Evolutionary conservation across 108 stramenopile genomes (phyloP).

Genomic region (Cyclotella cryptica): DNA sequence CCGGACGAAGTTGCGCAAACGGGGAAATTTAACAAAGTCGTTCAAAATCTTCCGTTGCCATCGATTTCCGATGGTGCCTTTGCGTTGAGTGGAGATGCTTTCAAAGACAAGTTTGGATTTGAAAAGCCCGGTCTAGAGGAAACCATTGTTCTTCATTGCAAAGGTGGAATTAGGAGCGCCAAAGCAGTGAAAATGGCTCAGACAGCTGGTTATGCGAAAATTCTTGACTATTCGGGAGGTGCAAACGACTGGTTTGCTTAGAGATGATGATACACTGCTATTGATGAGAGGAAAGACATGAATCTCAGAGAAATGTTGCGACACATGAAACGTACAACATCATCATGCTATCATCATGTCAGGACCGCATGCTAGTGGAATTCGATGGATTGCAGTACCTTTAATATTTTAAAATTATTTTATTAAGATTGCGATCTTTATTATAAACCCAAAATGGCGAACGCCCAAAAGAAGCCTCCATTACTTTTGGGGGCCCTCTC

Average conservation of each 20-base stretch:
- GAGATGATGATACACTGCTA: background rate
- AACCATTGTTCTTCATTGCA: constrained; percentile 77
- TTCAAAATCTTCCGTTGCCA: constrained; percentile 64
- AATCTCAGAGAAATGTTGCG: no score
- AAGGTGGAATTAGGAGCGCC: constrained; percentile 64
- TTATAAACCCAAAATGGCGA: no score
- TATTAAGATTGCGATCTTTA: no score
- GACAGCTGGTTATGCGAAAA: constrained; percentile 67
- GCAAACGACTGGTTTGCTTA: constrained; percentile 71
- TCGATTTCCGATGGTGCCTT: constrained; percentile 65
- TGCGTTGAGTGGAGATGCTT: constrained; percentile 67
- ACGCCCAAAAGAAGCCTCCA: no score
- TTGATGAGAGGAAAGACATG: no score
- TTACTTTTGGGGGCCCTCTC: no score
- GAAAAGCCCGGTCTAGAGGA: constrained; percentile 68
- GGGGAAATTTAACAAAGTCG: constrained; percentile 65
- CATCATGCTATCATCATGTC: no score
- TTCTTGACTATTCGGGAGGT: constrained; percentile 60
- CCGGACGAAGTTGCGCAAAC: constrained; percentile 63
- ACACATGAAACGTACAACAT: no score
- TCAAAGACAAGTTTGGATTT: constrained; percentile 74
- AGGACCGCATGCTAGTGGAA: no score
- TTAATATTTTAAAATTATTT: no score
- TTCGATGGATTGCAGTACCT: no score
- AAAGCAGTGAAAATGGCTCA: constrained; percentile 66